Base-by-base conservation (phyloP, 352 stramenopile genomes). In the Globisporangium cederbergense region DNA sequence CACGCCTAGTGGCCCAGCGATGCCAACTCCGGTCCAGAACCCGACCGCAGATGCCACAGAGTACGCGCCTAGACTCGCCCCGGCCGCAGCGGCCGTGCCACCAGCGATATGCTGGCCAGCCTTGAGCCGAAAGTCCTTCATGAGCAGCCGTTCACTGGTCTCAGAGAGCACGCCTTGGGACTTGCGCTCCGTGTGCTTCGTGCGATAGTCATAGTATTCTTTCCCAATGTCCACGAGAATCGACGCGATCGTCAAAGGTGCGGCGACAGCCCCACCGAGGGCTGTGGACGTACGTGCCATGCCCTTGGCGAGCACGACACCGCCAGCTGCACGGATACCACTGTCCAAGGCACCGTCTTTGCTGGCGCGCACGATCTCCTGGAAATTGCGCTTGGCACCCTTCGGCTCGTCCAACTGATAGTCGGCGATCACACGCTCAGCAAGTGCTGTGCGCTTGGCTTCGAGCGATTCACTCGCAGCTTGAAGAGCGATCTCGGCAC, bases 201-300 rank as follows among this genome's bases (percentile, higher is more conserved):
- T 78, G 43, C 87, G 83, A 69, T 91, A 96, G 18, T 93, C 74
- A 55, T 89, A 89, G 59, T 93, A 96, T 59, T 96, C 87, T 47
- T 93, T 93, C 14, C 87, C 85, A 38, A 96, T 83, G 65, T 96
- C 87, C 16, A 96, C 84, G 2, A 96, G 72, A 52, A 96, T 96
- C 32, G 87, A 93, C 5, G 87, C 87, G 47, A 96, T 85, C 9
- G 87, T 83, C 14, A 94, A 70, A 1, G 87, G 87, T 9, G 87
- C 87, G 9, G 86, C 87, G 2, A 91, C 78, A 20, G 81, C 79
- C 60, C 79, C 81, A 59, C 82, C 76, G 20, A 93, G 62, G 7
- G 53, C 60, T 18, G 78, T 80, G 16, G 80, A 85, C 30, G 86
- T 83, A 14, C 83, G 65, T n/a, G 79, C 75, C 70, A 93, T 86